A percentile compares a stretch with the other conserved stretches of the same genome.
These are phyloP conservation scores for Penstemon barbatus DNA, from an alignment of 257 asterid genomes.

Conservation along the genomic window DNA sequence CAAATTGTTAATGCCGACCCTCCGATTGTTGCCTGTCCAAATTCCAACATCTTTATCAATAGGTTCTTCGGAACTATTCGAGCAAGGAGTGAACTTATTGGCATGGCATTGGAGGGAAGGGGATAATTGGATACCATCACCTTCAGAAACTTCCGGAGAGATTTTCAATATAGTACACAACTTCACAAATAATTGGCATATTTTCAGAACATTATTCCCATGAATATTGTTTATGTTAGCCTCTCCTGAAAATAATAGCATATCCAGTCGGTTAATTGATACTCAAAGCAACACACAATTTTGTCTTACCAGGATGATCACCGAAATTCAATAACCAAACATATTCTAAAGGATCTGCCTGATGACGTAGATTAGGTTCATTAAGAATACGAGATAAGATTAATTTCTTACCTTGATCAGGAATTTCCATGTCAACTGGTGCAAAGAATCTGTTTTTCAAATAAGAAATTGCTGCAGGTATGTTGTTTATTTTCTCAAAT, in stretches of 20 bases:
- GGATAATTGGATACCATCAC: conserved; percentile 33
- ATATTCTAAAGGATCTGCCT: too few relatives aligned
- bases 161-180: conserved; percentile 56
- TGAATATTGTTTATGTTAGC: conserved; percentile 44
- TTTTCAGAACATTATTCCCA: conserved; percentile 69
- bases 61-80: conserved; percentile 38
- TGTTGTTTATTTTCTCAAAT: conserved; percentile 47
- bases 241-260: conserved; percentile 44
- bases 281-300: conserved; percentile 10
- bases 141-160: conserved; percentile 40
- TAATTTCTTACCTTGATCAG: conserved; percentile 50
- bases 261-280: conserved; percentile 22
- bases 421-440: conserved; percentile 59
- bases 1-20: conserved; percentile 47
- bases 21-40: conserved; percentile 43
- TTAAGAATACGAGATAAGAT: background rate
- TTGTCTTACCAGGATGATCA: too few relatives aligned
- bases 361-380: too few relatives aligned
- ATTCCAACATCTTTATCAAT: conserved; percentile 46
- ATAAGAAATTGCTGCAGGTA: conserved; percentile 61
- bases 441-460: conserved; percentile 51
- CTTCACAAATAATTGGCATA: conserved; percentile 66
- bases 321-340: too few relatives aligned
- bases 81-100: conserved; percentile 45
- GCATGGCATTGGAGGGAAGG: conserved; percentile 40